Conservation (phyloP, 352 stramenopile genomes). For the Elongisporangium prolatum region DNA sequence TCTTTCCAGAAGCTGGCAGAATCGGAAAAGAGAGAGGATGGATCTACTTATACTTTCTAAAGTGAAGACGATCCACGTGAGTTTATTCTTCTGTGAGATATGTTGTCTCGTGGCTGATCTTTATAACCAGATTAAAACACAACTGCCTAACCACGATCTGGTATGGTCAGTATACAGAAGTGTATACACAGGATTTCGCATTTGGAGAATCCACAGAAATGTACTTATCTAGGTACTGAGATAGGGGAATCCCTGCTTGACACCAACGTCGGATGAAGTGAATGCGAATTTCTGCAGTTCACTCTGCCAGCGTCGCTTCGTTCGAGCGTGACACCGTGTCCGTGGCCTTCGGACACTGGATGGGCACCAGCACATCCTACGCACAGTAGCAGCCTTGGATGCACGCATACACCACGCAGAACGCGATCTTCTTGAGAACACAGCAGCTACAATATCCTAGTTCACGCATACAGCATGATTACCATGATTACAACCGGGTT, state of each 20-base stretch:
- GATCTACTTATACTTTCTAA: neutral
- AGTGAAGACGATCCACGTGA: neutral
- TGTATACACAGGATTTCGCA: neutral
- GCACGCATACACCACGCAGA: neutral
- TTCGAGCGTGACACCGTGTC: neutral
- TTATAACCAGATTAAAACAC: neutral
- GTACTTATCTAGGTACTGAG: neutral
- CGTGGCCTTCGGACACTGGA: neutral
- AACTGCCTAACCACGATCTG: neutral
- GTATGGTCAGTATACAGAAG: neutral
- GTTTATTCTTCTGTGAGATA: neutral
- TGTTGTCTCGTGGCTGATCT: neutral
- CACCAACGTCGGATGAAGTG: neutral
- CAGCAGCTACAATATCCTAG: neutral
- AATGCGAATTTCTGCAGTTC: neutral
- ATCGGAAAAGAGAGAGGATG: too few species aligned
- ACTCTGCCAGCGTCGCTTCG: neutral
- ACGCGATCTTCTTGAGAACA: neutral
- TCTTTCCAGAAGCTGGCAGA: too few species aligned
- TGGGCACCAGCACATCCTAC: neutral
- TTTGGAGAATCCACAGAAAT: neutral
- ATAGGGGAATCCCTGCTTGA: neutral
- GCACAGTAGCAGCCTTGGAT: neutral
- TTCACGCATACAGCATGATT: neutral
- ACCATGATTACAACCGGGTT: neutral